Base-by-base conservation (phyloP, 192 early-diverging fungal genomes). In the Backusella parvicylindrica region DNA sequence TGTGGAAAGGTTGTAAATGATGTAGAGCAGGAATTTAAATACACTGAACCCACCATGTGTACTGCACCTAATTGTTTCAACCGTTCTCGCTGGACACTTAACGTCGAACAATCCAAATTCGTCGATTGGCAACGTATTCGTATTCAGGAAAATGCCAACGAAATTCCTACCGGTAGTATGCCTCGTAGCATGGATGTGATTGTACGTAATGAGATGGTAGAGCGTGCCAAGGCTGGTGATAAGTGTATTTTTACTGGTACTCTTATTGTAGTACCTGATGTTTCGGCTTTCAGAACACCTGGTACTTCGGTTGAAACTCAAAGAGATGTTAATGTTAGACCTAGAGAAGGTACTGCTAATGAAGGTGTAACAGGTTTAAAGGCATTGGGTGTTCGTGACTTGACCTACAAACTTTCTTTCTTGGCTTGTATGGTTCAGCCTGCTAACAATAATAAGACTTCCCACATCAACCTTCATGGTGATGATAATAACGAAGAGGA, bases 121-220 rank as follows among this genome's bases (percentile, higher is more conserved):
- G 89, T 90, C 36, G 98, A 99, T 85, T 99, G 98, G 98, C 98
- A 99, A 87, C 91, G 96, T 74, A 90, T 98, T 50, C 90, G 98
- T 8, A 86, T 99, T 56, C 98, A 99, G 81, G 98, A 99, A 84
- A 95, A 97, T 77, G 85, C 96, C 15, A 89, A 92, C 41, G 97
- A 99, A 81, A 98, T 99, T 38, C 98, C 98, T 30, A 92, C 96
- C 7, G 98, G 98, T 41, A 92, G 92, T 73, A 98, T 98, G 96
- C 98, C 98, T 32, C 77, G 11, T 83, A 91, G 92, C 6, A 86
- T 99, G 80, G 98, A 99, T 76, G 93, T 98, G 0, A 95, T 99
- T 81, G 82, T 99, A 68, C 89, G 98, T 32, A 92, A 93, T 76
- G 98, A 96, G 71, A 84, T 94, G 69, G 97, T 98, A 2, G 98